Base-by-base conservation (phyloP, 441 rosid genomes). In the California macrophylla region DNA sequence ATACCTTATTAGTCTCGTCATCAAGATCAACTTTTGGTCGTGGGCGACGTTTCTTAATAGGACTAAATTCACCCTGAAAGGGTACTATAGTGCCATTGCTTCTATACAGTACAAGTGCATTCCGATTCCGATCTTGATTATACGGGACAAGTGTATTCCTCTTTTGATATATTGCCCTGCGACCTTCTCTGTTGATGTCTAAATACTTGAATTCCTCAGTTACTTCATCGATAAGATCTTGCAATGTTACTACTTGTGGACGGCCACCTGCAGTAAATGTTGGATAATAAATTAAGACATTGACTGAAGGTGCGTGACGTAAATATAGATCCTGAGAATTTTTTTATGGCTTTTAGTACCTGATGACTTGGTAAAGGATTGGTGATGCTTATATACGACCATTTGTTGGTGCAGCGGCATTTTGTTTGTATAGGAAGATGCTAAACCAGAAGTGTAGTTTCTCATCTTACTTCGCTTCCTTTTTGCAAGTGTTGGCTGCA, bases 21-120 rank as follows among this genome's bases (percentile, higher is more conserved):
- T 95, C 97, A 72, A 95, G 89, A 76, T 89, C 92, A 71, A 92
- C 96, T 80, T 87, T 92, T 54, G 99, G 95, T 77, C 95, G 83
- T 63, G 86, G 87, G 67, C 81, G 87, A 8, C 69, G 82, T 78
- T 82, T 90, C 85, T 80, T 92, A 52, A 66, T 75, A 52, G 76
- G 61, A 38, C 79, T 83, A 29, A 62, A 62, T 29, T 9, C 20
- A 62, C 38, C 66, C 71, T 62, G 38, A 29, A 62, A 62, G 89
- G 92, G 72, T 28, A 90, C 80, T 30, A 94, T 69, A 32, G 83
- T 81, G 73, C 88, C 87, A 72, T 77, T 84, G 61, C 77, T 86
- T 74, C 69, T 78, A 79, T 82, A 86, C 40, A 79, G 73, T 29
- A 88, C 89, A 69, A 89, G 81, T 64, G 90, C 91, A 74, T 81